phyloP scores from a whole-genome alignment of 495 filamentous ascomycete species.

The Penicillium antarcticum region DNA sequence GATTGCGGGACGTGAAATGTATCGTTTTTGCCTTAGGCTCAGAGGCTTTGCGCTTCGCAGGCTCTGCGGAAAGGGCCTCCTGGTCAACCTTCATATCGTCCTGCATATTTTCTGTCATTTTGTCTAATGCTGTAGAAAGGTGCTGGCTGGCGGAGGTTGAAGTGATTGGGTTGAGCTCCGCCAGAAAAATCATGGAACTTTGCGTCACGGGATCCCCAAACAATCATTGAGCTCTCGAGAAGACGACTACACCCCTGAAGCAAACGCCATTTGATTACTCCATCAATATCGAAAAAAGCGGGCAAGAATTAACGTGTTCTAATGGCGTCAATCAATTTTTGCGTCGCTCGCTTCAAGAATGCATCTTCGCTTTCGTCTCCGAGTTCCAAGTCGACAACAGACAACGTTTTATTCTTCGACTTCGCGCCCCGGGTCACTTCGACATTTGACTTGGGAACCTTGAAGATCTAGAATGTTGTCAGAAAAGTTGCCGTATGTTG shows the following conservation, averaged over 20 bases:
- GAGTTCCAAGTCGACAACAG: constrained; percentile 29
- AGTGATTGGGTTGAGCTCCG: neutral
- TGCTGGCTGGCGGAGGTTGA: neutral
- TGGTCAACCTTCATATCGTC: neutral
- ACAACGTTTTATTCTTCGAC: constrained; percentile 58
- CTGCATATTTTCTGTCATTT: constrained; percentile 4
- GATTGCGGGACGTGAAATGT: constrained; percentile 44
- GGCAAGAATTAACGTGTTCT: neutral
- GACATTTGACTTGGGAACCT: constrained; percentile 61
- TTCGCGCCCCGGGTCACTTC: constrained; percentile 61
- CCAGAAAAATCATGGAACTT: constrained; percentile 10
- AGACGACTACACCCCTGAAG: neutral
- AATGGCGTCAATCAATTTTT: constrained; percentile 11
- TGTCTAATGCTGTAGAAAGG: neutral
- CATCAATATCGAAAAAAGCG: neutral
- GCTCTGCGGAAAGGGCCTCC: neutral
- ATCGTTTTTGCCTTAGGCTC: constrained; percentile 18
- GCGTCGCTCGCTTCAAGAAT: constrained; percentile 21
- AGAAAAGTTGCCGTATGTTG: constrained; percentile 7
- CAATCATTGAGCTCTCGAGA: neutral
- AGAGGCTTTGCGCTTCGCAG: constrained; percentile 31
- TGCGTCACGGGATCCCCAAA: constrained; percentile 24
- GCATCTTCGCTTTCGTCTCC: constrained; percentile 23
- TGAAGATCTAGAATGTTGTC: constrained; percentile 39
- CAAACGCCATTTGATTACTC: too few species aligned